phyloP scores from a whole-genome alignment of 2,329 filamentous ascomycete genomes.

The Hymenoscyphus salicellus region DNA sequence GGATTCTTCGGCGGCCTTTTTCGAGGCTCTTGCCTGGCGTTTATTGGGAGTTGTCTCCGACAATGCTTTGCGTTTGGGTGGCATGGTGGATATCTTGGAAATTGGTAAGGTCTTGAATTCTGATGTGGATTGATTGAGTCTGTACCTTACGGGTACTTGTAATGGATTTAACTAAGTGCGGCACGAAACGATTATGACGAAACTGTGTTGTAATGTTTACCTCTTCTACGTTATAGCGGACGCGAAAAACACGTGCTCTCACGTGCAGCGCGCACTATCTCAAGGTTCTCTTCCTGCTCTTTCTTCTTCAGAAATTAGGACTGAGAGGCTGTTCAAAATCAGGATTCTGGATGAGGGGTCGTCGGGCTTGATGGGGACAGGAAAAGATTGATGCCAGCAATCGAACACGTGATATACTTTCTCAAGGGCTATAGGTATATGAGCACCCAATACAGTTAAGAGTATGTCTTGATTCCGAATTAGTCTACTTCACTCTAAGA shows the following conservation, averaged over 20 bases:
- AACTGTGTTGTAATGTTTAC: not conserved
- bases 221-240: not conserved
- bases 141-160: not conserved
- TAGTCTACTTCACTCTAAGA: too few relatives aligned
- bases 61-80: constrained; percentile 6
- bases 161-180: not conserved
- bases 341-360: too few relatives aligned
- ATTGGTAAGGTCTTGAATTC: not conserved
- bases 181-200: not conserved
- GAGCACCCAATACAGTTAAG: too few relatives aligned
- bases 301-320: not conserved
- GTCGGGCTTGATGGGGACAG: too few relatives aligned
- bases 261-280: not conserved
- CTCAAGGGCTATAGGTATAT: too few relatives aligned
- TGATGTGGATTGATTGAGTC: too few relatives aligned
- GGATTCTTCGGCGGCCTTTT: constrained; percentile 8
- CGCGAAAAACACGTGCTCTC: not conserved
- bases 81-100: not conserved
- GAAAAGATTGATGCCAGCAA: too few relatives aligned
- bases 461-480: too few relatives aligned
- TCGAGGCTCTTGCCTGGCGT: not conserved
- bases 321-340: too few relatives aligned
- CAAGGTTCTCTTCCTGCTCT: not conserved
- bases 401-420: too few relatives aligned
- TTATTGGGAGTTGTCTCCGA: not conserved